Conservation (phyloP, 306 rosid genomes). For the Casuarina equisetifolia region DNA sequence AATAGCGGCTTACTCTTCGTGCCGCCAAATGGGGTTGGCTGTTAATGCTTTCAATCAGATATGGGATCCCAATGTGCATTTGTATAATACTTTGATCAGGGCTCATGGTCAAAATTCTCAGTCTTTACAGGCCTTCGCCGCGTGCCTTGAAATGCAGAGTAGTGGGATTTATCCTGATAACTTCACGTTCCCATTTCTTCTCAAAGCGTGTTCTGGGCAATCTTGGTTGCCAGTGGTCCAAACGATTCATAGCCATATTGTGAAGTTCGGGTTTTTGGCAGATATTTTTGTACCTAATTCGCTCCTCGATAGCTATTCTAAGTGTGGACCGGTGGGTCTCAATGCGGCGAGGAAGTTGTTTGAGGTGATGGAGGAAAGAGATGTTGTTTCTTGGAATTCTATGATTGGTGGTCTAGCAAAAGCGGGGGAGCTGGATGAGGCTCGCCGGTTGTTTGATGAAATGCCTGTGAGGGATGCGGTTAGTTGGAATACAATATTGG, state of each 20-base stretch:
- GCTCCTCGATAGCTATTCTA: slow-evolving; percentile 56
- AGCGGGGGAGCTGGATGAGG: slow-evolving; percentile 45
- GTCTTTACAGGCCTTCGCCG: slow-evolving; percentile 39
- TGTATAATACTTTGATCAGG: slow-evolving; percentile 66
- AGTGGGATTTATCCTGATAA: slow-evolving; percentile 51
- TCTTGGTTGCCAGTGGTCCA: slow-evolving; percentile 43
- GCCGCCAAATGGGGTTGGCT: slow-evolving; percentile 57
- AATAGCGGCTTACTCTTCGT: slow-evolving; percentile 64
- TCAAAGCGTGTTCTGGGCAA: slow-evolving; percentile 50
- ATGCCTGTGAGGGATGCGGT: slow-evolving; percentile 73
- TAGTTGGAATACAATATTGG: slow-evolving; percentile 87
- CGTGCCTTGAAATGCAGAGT: slow-evolving; percentile 56
- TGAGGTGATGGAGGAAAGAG: slow-evolving; percentile 48
- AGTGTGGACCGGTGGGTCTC: slow-evolving; percentile 59
- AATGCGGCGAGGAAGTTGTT: slow-evolving; percentile 52
- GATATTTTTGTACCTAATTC: slow-evolving; percentile 75
- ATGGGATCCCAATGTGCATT: slow-evolving; percentile 54
- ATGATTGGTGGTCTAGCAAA: slow-evolving; percentile 61
- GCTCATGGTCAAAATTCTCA: slow-evolving; percentile 63
- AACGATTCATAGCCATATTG: slow-evolving; percentile 66
- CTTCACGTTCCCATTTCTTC: slow-evolving; percentile 57
- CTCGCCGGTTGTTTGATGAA: slow-evolving; percentile 60
- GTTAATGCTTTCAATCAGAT: slow-evolving; percentile 66
- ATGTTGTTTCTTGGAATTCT: slow-evolving; percentile 67
- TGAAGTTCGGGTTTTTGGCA: slow-evolving; percentile 51